Conservation (phyloP, 202 grass and related monocot species). For the Miscanthus sacchariflorus region DNA sequence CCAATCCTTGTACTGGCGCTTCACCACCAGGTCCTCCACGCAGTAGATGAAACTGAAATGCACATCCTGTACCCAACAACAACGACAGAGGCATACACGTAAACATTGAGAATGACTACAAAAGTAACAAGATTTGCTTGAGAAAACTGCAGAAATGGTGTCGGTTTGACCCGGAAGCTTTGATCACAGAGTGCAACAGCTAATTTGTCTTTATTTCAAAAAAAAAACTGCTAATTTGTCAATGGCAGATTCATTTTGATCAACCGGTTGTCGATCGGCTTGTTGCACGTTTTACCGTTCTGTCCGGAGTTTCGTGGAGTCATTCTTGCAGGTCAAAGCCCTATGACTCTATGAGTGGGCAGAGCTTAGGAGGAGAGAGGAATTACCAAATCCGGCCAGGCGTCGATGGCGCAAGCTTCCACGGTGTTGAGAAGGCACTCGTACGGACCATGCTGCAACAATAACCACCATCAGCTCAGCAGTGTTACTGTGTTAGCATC, state of each 20-base stretch:
- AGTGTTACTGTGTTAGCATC: conserved; percentile 7
- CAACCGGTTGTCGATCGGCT: not conserved
- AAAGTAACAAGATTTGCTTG: not conserved
- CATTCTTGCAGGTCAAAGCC: not conserved
- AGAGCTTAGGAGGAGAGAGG: conserved; percentile 2
- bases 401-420: conserved; percentile 85
- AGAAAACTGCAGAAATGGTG: not conserved
- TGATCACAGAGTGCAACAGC: not conserved
- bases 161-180: not conserved
- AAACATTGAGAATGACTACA: not conserved
- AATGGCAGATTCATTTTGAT: not conserved
- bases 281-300: not conserved
- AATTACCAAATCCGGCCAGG: conserved; percentile 88
- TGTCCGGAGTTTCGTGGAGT: not conserved
- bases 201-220: not conserved
- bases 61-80: conserved; percentile 53
- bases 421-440: conserved; percentile 92
- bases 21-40: conserved; percentile 76
- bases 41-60: conserved; percentile 95
- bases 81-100: not conserved
- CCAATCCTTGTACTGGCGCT: conserved; percentile 59
- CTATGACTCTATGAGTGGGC: not conserved
- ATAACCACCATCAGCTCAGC: not conserved
- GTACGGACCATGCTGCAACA: conserved; percentile 75
- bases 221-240: not conserved